Base-by-base conservation (phyloP, 495 filamentous ascomycete genomes). In the Lepraria neglecta region DNA sequence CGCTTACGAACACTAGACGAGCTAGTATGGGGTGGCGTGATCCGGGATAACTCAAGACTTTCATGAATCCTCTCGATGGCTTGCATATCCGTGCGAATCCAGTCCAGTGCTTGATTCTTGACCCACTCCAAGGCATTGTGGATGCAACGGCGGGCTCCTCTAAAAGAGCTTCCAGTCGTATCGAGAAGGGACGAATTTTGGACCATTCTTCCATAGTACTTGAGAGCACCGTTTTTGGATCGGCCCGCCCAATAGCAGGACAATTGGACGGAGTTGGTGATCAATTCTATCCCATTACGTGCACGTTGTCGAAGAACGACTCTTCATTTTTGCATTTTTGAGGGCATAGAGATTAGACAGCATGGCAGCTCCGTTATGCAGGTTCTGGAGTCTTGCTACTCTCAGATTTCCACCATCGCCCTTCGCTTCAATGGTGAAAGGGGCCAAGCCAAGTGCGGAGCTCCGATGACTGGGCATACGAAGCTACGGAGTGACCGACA, bases 281-380 rank as follows among this genome's bases (percentile, higher is more conserved):
- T 50, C 12, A 50, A 27, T 27, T 50, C 46, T 14, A 50, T 27
- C 19, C 46, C 21, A 50, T 50, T 10, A 50, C 46, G 21, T 50
- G 46, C 11, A 50, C 11, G 3, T 48, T 50, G 7, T 50, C 3
- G 46, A 50, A 50, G 46, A 50, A 50, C 4, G 21, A 4, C 21
- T 50, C 46, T 50, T 50, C 46, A 24, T 50, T 15, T 11, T 27
- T 27, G 46, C 46, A 50, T 27, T 27, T 50, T 50, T 50, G 12
- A 50, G 46, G 21, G 21, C 46, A 27, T 24, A 28, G 10, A 28
- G 7, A 27, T 50, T 50, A 2, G 46, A 50, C 28, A 50, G 28
- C 19, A 50, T 50, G 21, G 11, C 11, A 19, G 46, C 46, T 24
- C 21, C 46, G 21, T 50, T 50, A 17, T 50, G 46, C 9, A 50